Evolutionary conservation across 208 protist species (phyloP).

Genomic region (Acanthamoeba castellanii): DNA sequence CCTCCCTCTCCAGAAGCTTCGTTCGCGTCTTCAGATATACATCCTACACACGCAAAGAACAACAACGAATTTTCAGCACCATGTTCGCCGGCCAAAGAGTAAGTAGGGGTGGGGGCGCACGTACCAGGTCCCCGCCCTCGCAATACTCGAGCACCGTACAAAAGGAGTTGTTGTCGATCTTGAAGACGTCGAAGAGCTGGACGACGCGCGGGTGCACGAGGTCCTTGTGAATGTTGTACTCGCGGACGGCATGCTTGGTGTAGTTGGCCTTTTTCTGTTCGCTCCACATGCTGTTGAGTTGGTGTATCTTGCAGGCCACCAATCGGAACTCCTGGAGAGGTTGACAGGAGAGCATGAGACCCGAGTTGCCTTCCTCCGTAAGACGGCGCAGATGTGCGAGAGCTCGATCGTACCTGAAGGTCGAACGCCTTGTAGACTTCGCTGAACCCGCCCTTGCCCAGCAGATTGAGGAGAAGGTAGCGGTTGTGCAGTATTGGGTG

Average conservation of each 20-base stretch:
- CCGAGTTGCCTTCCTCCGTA: not conserved
- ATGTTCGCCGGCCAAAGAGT: not conserved
- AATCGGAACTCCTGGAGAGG: conserved; percentile 91
- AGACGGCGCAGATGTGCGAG: not conserved
- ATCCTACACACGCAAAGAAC: not conserved
- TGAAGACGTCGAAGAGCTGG: conserved; percentile 91
- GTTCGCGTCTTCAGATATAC: conserved; percentile 92
- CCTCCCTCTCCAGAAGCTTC: conserved; percentile 93
- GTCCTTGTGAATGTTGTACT: conserved; percentile 94
- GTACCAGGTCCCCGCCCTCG: conserved; percentile 93
- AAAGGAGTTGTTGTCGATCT: conserved; percentile 91
- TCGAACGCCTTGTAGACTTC: conserved; percentile 94
- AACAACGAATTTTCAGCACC: not conserved
- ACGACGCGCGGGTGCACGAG: conserved; percentile 91
- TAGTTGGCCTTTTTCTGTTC: conserved; percentile 93
- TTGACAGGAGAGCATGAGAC: conserved; percentile 86
- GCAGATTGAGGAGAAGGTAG: conserved; percentile 83
- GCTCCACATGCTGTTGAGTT: conserved; percentile 92
- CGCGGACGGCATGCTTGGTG: conserved; percentile 93
- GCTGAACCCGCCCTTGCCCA: conserved; percentile 96
- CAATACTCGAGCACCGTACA: conserved; percentile 96
- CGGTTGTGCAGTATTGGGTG: conserved; percentile 40
- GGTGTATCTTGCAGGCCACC: conserved; percentile 98
- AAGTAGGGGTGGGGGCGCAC: conserved; percentile 82
- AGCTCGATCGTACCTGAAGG: not conserved